Percentiles rank a stretch among this genome's conserved stretches.
Conservation (phyloP, 2,329 filamentous ascomycete genomes). For the Calonectria montana region DNA sequence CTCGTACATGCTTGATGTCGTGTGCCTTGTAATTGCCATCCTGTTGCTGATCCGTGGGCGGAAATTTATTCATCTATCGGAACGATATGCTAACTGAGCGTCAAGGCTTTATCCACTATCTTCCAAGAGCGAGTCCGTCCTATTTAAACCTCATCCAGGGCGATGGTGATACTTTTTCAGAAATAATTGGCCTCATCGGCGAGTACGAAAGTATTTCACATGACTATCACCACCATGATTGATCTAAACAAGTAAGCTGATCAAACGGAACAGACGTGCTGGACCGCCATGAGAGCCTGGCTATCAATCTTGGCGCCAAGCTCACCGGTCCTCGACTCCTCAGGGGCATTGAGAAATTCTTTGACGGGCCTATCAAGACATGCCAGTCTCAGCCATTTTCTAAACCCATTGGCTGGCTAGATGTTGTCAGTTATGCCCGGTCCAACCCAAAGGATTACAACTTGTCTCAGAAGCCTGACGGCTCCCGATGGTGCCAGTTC, state of each 20-base stretch:
- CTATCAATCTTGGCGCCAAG: conserved; percentile 85
- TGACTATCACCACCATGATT: background rate
- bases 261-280: conserved; percentile 70
- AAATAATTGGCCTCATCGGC: conserved; percentile 77
- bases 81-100: conserved; percentile 34
- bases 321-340: conserved; percentile 85
- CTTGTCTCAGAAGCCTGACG: conserved; percentile 75
- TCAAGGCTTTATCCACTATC: conserved; percentile 63
- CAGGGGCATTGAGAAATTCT: conserved; percentile 86
- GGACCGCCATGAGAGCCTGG: conserved; percentile 87
- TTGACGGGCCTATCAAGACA: conserved; percentile 79
- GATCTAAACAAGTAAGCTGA: conserved; percentile 29
- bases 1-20: conserved; percentile 16
- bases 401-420: conserved; percentile 80
- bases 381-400: conserved; percentile 66
- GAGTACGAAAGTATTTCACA: conserved; percentile 75
- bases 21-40: background rate
- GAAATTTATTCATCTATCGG: conserved; percentile 17
- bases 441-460: conserved; percentile 83
- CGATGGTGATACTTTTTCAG: conserved; percentile 75
- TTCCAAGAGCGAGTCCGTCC: conserved; percentile 57
- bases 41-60: conserved; percentile 31
- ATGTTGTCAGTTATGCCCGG: conserved; percentile 86
- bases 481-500: conserved; percentile 81
- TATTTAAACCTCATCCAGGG: conserved; percentile 64